Base-by-base conservation (phyloP, 1,284 basidiomycete species). In the Taiwanofungus camphoratus region DNA sequence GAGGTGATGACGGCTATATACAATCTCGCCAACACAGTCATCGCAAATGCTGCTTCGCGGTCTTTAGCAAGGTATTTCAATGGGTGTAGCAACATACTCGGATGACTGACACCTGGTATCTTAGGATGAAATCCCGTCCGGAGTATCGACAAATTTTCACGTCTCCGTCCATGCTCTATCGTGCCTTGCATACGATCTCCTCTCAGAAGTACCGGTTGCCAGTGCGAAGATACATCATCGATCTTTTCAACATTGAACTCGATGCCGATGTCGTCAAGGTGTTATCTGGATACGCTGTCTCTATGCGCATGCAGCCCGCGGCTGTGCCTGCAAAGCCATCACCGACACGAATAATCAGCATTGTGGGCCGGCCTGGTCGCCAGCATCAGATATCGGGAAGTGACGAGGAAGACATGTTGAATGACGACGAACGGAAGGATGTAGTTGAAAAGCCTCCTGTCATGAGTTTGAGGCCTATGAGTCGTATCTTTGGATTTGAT, bases 21-120 rank as follows among this genome's bases (percentile, higher is more conserved):
- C 54, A 97, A 98, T 59, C 71, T 99, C 30, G 87, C 91, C 36
- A 99, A 99, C 57, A 92, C 94, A 19, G 93, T 99, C 41, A 86
- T 99, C 43, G 93, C 94, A 3, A 94, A 94, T 52, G 79, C 87
- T 18, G 92, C 93, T 3, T 96, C 93, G 22, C 79, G 90, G 44
- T 85, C 87, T 20, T 69, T 97, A 30, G 84, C 89, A 24, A 82
- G 79, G 90, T 91, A 57, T 48, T 61, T 16, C 13, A 27, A 27
- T 27, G 26, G 7, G 7, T 27, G 26, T 27, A 27, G 7, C 26
- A 27, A 27, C 26, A 27, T 8, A 27, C 13, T 27, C 26, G 7
- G 26, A 27, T 36, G n/a, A 9, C 22, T 22, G 15, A 21, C 43
- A 27, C n/a, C 6, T 31, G n/a, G n/a, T n/a, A 9, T 36, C 18